Base-by-base conservation (phyloP, 495 filamentous ascomycete genomes). In the Collariella sp. region DNA sequence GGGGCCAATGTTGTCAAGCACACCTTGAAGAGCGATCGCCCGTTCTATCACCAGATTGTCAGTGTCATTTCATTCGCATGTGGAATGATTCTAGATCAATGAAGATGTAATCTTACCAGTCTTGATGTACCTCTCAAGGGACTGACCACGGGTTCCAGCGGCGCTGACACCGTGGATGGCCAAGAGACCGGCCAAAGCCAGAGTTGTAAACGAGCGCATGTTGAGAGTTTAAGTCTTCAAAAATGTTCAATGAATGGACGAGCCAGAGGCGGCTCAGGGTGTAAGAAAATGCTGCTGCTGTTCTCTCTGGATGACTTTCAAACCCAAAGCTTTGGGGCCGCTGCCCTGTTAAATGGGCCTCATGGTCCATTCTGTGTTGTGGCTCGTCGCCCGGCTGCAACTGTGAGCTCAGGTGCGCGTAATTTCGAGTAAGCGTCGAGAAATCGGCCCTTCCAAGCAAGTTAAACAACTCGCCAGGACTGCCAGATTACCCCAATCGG, bases 1-100 rank as follows among this genome's bases (percentile, higher is more conserved):
- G 1, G 77, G 65, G 2, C 82, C 82, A 50, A 85, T 83, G 35
- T 85, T 85, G 57, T 72, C 62, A 31, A 81, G 69, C 5, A 83
- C 68, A 7, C 75, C 72, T 18, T 72, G 52, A 1, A 77, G 57
- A 1, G 82, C 76, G 44, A 79, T 69, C 5, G 76, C 63, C 10
- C 68, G 69, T 51, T 86, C 62, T 62, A n/a, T 4, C 22, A 49
- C 15, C 35, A 34, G 10, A 53, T 33, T 31, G 26, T 31, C 26
- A 31, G 26, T 5, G 26, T 31, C 26, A 5, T 31, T 31, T 31
- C 5, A 31, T 9, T 31, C 36, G 31, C 13, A 22, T 29, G 41
- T 54, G 33, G 31, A 10, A 46, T 22, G 5, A 13, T 40, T 40
- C n/a, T n/a, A n/a, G n/a, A n/a, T n/a, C n/a, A 34, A 13, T 42